Evolutionary conservation across 163 green algal species (phyloP).

Genomic region (Trebouxia gelatinosa): DNA sequence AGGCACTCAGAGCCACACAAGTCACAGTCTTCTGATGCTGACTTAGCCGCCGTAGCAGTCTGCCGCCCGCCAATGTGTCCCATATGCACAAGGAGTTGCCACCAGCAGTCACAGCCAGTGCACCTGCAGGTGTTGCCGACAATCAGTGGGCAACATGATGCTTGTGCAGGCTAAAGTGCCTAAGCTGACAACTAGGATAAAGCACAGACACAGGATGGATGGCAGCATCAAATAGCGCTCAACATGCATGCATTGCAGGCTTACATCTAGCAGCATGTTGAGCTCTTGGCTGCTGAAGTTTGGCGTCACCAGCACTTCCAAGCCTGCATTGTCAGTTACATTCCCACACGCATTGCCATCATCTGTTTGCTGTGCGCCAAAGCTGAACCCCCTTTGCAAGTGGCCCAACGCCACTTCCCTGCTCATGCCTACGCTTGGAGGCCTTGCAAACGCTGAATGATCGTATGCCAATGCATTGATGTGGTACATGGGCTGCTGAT

Average conservation of each 20-base stretch:
- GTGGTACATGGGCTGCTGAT: too few species aligned
- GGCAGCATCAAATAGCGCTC: too few species aligned
- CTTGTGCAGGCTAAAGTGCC: too few species aligned
- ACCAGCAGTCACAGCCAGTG: constrained; percentile 70
- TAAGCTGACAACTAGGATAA: too few species aligned
- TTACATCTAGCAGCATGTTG: constrained; percentile 39
- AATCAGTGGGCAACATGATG: constrained; percentile 35
- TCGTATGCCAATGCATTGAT: too few species aligned
- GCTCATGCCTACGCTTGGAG: too few species aligned
- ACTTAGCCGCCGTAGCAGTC: constrained; percentile 68
- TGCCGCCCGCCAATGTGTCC: constrained; percentile 74
- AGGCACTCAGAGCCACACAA: constrained; percentile 59
- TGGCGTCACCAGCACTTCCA: constrained; percentile 37
- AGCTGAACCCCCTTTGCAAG: too few species aligned
- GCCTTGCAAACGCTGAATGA: too few species aligned
- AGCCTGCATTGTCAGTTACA: not conserved
- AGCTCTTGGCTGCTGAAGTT: constrained; percentile 42
- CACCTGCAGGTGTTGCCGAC: constrained; percentile 49
- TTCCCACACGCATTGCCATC: too few species aligned
- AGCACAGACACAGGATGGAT: too few species aligned
- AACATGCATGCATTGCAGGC: not conserved
- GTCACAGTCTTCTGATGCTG: constrained; percentile 97
- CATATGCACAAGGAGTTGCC: constrained; percentile 84
- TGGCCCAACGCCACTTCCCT: too few species aligned
- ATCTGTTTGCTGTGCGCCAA: too few species aligned